A percentile compares a stretch with the other conserved stretches of the same genome.
phyloP scores from a whole-genome alignment of 176 grass and related monocot species.

The Saccharum spontaneum region DNA sequence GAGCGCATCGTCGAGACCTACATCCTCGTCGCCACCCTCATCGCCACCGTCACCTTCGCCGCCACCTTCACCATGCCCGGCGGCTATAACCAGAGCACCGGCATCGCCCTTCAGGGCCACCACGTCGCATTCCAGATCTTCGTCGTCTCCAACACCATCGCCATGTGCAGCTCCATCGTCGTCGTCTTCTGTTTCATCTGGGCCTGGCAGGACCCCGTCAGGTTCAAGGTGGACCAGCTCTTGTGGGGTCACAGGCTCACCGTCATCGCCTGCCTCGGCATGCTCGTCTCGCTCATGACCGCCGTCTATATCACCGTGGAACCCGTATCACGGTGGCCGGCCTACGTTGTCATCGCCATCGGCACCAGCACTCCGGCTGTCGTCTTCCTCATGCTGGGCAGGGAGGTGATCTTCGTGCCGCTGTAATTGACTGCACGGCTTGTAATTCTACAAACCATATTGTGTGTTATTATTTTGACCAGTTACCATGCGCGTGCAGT shows the following conservation, averaged over 20 bases:
- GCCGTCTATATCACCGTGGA: constrained; percentile 19
- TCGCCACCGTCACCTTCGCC: constrained; percentile 47
- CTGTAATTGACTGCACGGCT: not conserved
- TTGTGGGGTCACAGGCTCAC: constrained; percentile 28
- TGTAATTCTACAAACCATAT: too few relatives aligned
- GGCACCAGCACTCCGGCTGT: not conserved
- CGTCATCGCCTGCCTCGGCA: constrained; percentile 18
- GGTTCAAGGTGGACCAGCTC: constrained; percentile 26
- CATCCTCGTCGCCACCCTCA: constrained; percentile 43
- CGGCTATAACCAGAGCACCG: constrained; percentile 1
- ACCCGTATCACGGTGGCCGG: not conserved
- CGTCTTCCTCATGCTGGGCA: constrained; percentile 25
- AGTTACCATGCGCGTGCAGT: too few relatives aligned
- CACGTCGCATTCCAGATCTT: constrained; percentile 31
- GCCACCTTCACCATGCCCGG: constrained; percentile 51
- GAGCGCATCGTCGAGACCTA: constrained; percentile 39
- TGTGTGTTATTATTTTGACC: too few relatives aligned
- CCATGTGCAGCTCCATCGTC: constrained; percentile 50
- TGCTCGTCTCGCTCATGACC: constrained; percentile 30
- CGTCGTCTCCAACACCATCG: constrained; percentile 46
- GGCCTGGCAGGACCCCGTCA: constrained; percentile 29
- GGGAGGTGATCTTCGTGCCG: constrained; percentile 25
- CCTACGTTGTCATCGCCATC: constrained; percentile 25
- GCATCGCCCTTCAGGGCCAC: constrained; percentile 11
- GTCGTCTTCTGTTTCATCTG: constrained; percentile 38